Percentiles rank a stretch among this genome's conserved stretches.
phyloP scores from a whole-genome alignment of 805 yeast species.

The Wickerhamia fluorescens region DNA sequence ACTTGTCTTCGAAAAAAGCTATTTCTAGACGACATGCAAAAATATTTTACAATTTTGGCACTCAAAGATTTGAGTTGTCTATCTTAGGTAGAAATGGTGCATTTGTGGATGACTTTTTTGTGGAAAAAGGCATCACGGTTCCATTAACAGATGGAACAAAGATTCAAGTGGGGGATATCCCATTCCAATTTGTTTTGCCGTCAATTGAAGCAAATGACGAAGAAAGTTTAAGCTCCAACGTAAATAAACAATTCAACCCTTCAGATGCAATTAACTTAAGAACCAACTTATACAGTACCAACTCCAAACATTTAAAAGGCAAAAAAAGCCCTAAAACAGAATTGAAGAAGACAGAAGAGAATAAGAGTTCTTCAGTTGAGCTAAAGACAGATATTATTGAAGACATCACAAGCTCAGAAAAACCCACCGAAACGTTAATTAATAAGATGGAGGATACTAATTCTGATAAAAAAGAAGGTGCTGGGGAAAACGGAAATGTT shows the following conservation, averaged over 20 bases:
- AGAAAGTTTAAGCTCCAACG: conserved; percentile 6
- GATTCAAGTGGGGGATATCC: conserved; percentile 89
- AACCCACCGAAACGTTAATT: neutral
- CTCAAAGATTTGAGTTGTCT: conserved; percentile 86
- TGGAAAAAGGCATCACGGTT: conserved; percentile 87
- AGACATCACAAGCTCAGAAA: neutral
- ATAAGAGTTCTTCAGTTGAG: too few relatives aligned
- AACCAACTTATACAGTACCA: conserved; percentile 34
- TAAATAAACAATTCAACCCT: conserved; percentile 45
- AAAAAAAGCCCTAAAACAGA: conserved; percentile 1
- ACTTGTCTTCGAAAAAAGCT: conserved; percentile 86
- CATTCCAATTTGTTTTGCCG: conserved; percentile 83
- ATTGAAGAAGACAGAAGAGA: conserved; percentile 1
- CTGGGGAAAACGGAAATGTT: too few relatives aligned
- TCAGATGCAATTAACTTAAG: conserved; percentile 54
- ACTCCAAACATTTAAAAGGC: too few relatives aligned
- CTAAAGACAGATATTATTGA: neutral
- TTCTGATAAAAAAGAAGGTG: too few relatives aligned
- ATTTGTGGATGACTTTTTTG: conserved; percentile 84
- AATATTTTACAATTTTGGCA: conserved; percentile 93
- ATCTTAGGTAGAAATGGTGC: conserved; percentile 96
- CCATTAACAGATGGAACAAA: conserved; percentile 76
- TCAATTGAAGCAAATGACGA: conserved; percentile 40
- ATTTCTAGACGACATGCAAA: conserved; percentile 92
- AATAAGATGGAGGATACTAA: conserved; percentile 1